Base-by-base conservation (phyloP, 2,329 filamentous ascomycete genomes). In the Cercospora sesami region DNA sequence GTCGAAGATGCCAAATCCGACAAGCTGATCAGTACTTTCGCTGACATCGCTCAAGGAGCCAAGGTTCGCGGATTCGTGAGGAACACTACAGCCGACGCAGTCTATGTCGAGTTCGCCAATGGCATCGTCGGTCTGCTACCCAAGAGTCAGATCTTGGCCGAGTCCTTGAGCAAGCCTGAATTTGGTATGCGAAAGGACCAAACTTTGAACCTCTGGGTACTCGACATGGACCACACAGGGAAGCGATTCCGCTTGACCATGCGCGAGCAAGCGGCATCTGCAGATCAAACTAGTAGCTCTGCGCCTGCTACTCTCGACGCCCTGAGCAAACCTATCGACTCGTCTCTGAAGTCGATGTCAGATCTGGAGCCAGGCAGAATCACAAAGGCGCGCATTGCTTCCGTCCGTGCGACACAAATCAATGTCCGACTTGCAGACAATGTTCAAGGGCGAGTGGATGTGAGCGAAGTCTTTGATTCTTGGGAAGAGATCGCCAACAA, bases 361-460 rank as follows among this genome's bases (percentile, higher is more conserved):
- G 92, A 97, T 72, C 86, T 97, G 60, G 83, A 83, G 1, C 83
- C 93, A 31, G 94, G 94, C 63, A 90, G 86, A 72, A 78, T 91
- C 58, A 89, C 89, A 7, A 93, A 91, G 76, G 94, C 91, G 45
- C 90, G 86, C 73, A 87, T 99, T 55, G 86, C 87, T n/a, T 92
- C 92, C 0, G 83, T 97, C 76, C 97, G 96, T 80, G 90, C 90
- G 60, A 97, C 94, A 0, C 95, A 99, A 78, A 83, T 98, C 65
- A 98, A 98, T 73, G 93, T 99, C 5, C 88, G 91, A 72, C 85
- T 98, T 61, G 90, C 92, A 53, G 92, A 96, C 76, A 93, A 93
- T 71, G 85, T 96, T 8, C 92, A 96, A 77, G 95, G 94, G n/a
- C 92, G 95, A 18, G 89, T 99, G 68, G 94, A 97, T 76, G 87